Conservation (phyloP, 345 rosid species). For the Limnanthes douglasii region DNA sequence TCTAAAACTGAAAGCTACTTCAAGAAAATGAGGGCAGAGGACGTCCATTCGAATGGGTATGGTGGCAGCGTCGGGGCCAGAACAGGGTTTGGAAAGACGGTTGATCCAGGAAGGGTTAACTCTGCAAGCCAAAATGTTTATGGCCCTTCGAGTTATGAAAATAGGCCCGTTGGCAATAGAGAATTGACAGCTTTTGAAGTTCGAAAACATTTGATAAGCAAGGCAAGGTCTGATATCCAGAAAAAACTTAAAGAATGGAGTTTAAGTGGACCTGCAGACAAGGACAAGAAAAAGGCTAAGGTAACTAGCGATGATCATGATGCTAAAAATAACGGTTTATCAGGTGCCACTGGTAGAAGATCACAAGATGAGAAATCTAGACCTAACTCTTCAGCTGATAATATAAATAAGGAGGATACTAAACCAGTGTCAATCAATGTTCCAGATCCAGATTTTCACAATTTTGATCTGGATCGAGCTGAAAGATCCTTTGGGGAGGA, state of each 20-base stretch:
- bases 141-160: constrained; percentile 17
- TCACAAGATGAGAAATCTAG: constrained; percentile 8
- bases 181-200: constrained; percentile 32
- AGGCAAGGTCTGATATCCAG: constrained; percentile 24
- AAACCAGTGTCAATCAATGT: constrained; percentile 34
- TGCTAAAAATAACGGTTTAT: constrained; percentile 2
- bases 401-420: constrained; percentile 8
- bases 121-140: constrained; percentile 14
- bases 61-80: constrained; percentile 22
- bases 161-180: constrained; percentile 17
- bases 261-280: constrained; percentile 14
- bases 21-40: constrained; percentile 35
- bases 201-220: constrained; percentile 32
- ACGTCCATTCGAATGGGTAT: constrained; percentile 12
- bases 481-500: constrained; percentile 61
- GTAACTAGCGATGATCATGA: constrained; percentile 10
- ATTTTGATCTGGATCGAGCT: constrained; percentile 64
- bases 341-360: constrained; percentile 5
- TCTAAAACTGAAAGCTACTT: constrained; percentile 16
- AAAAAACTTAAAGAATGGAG: constrained; percentile 31
- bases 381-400: constrained; percentile 8
- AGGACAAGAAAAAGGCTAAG: constrained; percentile 16
- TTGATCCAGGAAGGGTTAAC: constrained; percentile 17
- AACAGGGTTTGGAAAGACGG: constrained; percentile 11
- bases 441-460: constrained; percentile 92